Evolutionary conservation across 2,329 filamentous ascomycete genomes (phyloP), one percentile per base, ranked within the genome.

Genomic region (Paecilomyces niveus): DNA sequence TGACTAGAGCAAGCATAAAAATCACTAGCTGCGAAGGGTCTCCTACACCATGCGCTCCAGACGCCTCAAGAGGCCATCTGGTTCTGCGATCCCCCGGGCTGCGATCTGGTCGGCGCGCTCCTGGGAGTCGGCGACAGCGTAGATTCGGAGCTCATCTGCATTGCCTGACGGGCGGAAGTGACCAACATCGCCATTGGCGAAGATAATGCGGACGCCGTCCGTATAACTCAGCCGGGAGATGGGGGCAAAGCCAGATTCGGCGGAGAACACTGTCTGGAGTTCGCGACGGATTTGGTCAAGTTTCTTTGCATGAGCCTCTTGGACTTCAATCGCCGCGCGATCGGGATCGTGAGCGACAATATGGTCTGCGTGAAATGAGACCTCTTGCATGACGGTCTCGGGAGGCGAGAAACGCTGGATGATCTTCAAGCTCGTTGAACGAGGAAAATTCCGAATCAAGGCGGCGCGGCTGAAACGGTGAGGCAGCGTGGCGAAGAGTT

Each of bases 161-260:
- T 71, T 72, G 4, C 70, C 70, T 9, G 70, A 72, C 3, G 70
- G 70, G 2, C 70, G 68, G 32, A 71, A 62, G 53, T 72, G 69
- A 57, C 69, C 69, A 7, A 72, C 70, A 61, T 71, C 69, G 24
- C 68, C 68, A 50, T 68, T 70, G 10, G 60, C 56, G 55, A 72
- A 71, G 15, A 65, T 64, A 32, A 70, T 64, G n/a, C 69, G 67
- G 0, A 71, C 65, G 13, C 70, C 69, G 29, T 72, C 69, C 3
- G 69, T 71, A 52, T 71, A 72, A 56, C 68, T 64, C n/a, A 70
- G 35, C 4, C 62, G 60, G 24, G 62, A 56, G 24, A 72, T 64
- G 3, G 62, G 26, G 1, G 61, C 45, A 59, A 72, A 71, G 0
- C 69, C 67, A 13, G 53, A 54, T 29, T 69, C 57, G 51, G 60